A percentile compares a stretch with the other conserved stretches of the same genome.
These are phyloP conservation scores for Bombardia bombarda DNA, from an alignment of 495 filamentous ascomycete genomes.

Conservation along the genomic window DNA sequence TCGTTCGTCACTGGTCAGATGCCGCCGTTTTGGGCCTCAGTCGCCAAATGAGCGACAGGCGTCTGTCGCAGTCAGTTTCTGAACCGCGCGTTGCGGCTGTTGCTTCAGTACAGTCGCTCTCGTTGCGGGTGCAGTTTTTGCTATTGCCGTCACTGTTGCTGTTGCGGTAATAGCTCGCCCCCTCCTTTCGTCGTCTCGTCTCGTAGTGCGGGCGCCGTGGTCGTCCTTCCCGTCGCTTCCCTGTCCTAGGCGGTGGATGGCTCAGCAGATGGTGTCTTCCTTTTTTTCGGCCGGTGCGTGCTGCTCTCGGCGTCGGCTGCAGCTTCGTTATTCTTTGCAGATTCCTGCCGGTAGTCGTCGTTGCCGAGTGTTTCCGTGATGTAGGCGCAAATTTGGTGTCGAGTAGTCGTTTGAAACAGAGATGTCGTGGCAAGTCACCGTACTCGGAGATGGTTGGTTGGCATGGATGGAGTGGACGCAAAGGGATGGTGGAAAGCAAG, in stretches of 20 bases:
- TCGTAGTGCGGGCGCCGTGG: neutral
- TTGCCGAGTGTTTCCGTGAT: slow-evolving; percentile 1
- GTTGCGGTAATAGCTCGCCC: neutral
- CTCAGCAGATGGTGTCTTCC: neutral
- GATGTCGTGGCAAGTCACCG: slow-evolving; percentile 22
- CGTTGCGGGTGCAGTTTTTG: neutral
- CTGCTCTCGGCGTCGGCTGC: neutral
- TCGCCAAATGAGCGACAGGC: too few relatives aligned
- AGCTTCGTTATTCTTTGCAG: neutral
- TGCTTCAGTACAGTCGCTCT: too few relatives aligned
- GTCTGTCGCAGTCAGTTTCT: too few relatives aligned
- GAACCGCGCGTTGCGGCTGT: too few relatives aligned
- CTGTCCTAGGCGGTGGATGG: neutral
- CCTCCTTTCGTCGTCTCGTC: neutral
- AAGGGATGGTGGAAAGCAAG: slow-evolving; percentile 7
- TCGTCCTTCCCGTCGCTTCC: neutral
- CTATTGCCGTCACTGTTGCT: neutral
- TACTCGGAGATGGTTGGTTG: slow-evolving; percentile 27
- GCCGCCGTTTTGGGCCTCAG: too few relatives aligned
- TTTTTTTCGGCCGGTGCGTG: neutral
- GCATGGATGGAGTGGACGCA: slow-evolving; percentile 8
- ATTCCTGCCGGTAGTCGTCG: neutral
- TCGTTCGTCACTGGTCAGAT: too few relatives aligned
- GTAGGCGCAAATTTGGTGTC: slow-evolving; percentile 9
- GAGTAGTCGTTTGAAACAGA: slow-evolving; percentile 24